Base-by-base conservation (phyloP, 73 alveolate species). In the Paramecium caudatum region DNA sequence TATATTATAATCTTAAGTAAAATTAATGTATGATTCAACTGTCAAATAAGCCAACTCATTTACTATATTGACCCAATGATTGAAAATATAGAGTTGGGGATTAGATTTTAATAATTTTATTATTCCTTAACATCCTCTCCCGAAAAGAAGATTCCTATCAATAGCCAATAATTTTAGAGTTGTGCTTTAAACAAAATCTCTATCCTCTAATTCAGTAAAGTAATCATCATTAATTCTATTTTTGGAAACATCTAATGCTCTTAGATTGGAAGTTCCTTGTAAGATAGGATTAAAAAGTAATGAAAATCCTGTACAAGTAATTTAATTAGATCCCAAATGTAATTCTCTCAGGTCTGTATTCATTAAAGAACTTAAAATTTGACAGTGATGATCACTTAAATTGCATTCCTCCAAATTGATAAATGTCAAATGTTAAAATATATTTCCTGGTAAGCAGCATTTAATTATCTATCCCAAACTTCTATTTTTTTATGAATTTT, bases 191-290 rank as follows among this genome's bases (percentile, higher is more conserved):
- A 17, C 19, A 21, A 39, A 36, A 13, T 8, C 8, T 3, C 17
- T 27, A 3, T 65, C 13, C 30, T 15, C 32, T 39, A 4, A 17
- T 5, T 37, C 43, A 8, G 25, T 21, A 41, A 74, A 74, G 47
- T 74, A 74, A 6, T 43, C 88, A 39, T 74, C 88, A n/a, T 13
- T 41, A 17, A 74, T 74, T 43, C 17, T 25, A 43, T 74, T 34
- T 47, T 39, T 39, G 13, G 88, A 74, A 6, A 74, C 37, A 74
- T 74, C 43, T 23, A 74, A 19, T 9, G 17, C 9, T 4, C 16
- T 1, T 45, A 74, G 43, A 74, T 25, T 16, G 19, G 68, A 21
- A 13, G n/a, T 43, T 41, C 43, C 43, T 3, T 19, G 12, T 10
- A 74, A 17, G 15, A 74, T 74, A 7, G 69, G 46, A 74, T 74